Evolutionary conservation across 176 grass and related monocot genomes (phyloP).

Genomic region (Eragrostis curvula): DNA sequence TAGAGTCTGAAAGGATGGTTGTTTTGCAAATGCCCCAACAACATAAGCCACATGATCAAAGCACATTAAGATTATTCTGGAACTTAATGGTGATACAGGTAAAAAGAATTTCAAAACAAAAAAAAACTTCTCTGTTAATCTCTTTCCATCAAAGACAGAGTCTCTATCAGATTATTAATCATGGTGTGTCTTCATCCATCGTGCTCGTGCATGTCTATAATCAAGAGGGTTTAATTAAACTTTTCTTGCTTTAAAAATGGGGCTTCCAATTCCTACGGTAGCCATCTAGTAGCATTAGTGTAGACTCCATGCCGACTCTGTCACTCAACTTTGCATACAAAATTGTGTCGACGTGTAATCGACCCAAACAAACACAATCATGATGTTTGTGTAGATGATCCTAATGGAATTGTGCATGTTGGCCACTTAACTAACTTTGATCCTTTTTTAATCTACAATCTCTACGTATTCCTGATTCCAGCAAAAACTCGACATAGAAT

Average conservation of each 20-base stretch:
- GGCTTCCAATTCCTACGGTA: not conserved
- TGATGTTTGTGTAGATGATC: slow-evolving; percentile 8
- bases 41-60: not conserved
- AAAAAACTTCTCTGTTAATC: not conserved
- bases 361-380: slow-evolving; percentile 3
- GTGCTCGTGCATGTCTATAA: slow-evolving; percentile 16
- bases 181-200: not conserved
- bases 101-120: not conserved
- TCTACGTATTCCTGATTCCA: not conserved
- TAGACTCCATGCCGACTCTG: slow-evolving; percentile 23
- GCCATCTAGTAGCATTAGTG: not conserved
- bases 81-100: not conserved
- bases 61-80: not conserved
- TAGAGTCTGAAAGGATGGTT: too few species aligned
- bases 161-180: not conserved
- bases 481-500: not conserved
- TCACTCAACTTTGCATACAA: slow-evolving; percentile 10
- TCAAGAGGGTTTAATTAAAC: not conserved
- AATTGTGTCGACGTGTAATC: not conserved
- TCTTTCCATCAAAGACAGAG: not conserved
- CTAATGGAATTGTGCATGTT: not conserved
- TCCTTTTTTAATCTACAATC: not conserved
- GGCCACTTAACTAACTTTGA: not conserved
- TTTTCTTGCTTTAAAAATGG: not conserved
- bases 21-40: too few species aligned